Conservation (phyloP, 1,139 yeast genomes). For the Pichia sp. region DNA sequence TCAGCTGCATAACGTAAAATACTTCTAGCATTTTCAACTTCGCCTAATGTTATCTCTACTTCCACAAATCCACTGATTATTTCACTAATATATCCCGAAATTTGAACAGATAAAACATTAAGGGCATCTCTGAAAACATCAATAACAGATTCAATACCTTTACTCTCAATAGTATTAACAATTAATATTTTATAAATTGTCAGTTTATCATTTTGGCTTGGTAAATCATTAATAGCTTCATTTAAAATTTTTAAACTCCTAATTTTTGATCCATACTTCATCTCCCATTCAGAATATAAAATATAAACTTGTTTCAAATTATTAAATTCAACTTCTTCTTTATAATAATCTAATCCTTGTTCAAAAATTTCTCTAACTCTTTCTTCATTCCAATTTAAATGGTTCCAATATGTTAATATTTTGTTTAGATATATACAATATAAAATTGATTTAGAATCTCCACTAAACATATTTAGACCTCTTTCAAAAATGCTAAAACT, state of each 20-base stretch:
- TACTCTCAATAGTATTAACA: constrained; percentile 19
- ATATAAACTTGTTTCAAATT: constrained; percentile 40
- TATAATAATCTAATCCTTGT: constrained; percentile 38
- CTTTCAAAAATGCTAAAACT: constrained; percentile 62
- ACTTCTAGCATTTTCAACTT: constrained; percentile 54
- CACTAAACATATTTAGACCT: constrained; percentile 55
- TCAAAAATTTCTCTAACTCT: constrained; percentile 72
- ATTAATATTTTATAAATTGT: constrained; percentile 31
- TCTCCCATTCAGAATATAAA: constrained; percentile 60
- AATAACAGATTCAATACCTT: constrained; percentile 22
- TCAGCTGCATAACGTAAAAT: constrained; percentile 47
- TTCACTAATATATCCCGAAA: constrained; percentile 23
- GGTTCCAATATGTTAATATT: constrained; percentile 32
- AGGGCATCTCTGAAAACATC: constrained; percentile 38
- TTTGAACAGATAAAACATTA: constrained; percentile 33
- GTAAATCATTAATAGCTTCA: constrained; percentile 32
- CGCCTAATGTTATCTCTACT: constrained; percentile 42
- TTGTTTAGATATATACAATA: constrained; percentile 66
- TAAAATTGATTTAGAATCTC: constrained; percentile 60
- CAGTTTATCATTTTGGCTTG: constrained; percentile 28
- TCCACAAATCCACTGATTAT: constrained; percentile 29
- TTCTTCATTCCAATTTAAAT: constrained; percentile 38
- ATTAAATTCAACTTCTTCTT: constrained; percentile 27
- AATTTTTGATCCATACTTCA: constrained; percentile 38
- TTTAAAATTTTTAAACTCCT: constrained; percentile 28